Evolutionary conservation across 352 stramenopile species (phyloP), one percentile per base, ranked within the genome.

Genomic region (Phytophthora aleatoria): DNA sequence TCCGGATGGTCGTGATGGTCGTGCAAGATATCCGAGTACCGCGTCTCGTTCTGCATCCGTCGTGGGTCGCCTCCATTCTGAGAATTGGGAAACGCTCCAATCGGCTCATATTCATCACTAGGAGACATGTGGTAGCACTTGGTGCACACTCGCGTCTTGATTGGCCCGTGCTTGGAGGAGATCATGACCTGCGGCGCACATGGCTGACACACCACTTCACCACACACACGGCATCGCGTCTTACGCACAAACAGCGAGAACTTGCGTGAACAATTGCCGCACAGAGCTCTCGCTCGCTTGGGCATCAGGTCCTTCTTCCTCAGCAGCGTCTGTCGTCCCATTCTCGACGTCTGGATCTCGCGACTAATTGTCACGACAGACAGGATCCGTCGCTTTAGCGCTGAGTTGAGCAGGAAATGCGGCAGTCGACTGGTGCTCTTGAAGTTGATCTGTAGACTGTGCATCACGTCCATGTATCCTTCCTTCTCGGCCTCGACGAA

Each of bases 401-500:
- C 77, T 8, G 73, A 70, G 50, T 91, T 89, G 8, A 91, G 68
- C 57, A 92, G 56, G 44, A 91, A 90, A 36, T 83, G 69, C 33
- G 84, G 84, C 39, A 92, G 44, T 10, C 79, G 73, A 45, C 68
- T 86, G 10, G 78, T 83, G 60, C 81, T 87, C 53, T 91, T 91
- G 60, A 94, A 94, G 61, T 94, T 94, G 64, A 94, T 87, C 70
- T 92, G 86, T 12, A 94, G 62, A 57, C 76, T 89, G 62, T 94
- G 84, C 79, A 92, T 90, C n/a, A 94, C 84, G 64, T 94, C 84
- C 76, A 94, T 84, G 67, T 86, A 91, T 20, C 86, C 86, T 4
- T 83, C 69, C 3, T 79, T 81, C 50, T 94, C 84, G 13, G 86
- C 77, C 57, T 94, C 82, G 27, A 92, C 79, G 52, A 92, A 92